phyloP scores from a whole-genome alignment of 2,329 filamentous ascomycete species.

The Fusarium ramigenum region DNA sequence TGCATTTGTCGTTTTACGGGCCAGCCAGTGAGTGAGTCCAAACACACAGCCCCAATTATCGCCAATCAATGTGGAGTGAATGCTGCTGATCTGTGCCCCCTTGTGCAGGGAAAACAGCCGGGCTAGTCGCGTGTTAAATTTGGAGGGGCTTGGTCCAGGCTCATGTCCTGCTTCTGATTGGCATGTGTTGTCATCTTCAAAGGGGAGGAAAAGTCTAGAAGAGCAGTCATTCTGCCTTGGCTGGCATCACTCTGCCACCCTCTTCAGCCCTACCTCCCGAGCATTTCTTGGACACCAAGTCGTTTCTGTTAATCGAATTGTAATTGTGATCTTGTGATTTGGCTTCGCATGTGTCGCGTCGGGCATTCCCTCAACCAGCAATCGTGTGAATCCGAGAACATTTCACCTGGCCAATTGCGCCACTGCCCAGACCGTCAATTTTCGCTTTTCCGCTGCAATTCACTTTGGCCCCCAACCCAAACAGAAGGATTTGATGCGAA shows the following conservation, averaged over 20 bases:
- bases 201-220: neutral
- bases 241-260: neutral
- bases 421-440: neutral
- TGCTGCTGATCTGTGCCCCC: neutral
- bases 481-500: neutral
- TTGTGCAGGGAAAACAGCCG: neutral
- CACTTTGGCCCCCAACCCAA: neutral
- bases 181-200: neutral
- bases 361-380: neutral
- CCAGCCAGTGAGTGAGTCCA: neutral
- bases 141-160: neutral
- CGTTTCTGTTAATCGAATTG: neutral
- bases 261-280: neutral
- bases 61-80: neutral
- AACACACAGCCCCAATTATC: neutral
- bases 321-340: neutral
- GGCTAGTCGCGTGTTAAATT: slow-evolving; percentile 1
- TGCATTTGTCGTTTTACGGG: neutral
- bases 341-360: neutral
- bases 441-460: neutral
- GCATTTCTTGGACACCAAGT: no score
- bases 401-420: neutral
- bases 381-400: neutral
- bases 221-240: neutral
- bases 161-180: neutral